These are phyloP conservation scores for Rehmannia glutinosa DNA, from an alignment of 257 asterid species.

Conservation along the genomic window DNA sequence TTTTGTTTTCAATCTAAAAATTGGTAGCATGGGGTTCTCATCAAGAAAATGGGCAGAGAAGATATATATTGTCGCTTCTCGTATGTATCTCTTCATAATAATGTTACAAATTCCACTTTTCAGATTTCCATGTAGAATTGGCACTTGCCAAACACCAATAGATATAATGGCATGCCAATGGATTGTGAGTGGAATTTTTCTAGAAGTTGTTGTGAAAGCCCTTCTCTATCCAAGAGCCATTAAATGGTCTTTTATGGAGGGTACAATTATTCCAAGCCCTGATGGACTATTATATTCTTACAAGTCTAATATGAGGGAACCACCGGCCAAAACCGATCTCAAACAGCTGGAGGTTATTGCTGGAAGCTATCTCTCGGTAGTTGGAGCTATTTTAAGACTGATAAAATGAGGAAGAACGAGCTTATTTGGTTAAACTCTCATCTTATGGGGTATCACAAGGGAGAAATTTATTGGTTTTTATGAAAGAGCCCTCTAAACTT, in stretches of 20 bases:
- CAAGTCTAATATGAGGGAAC: constrained; percentile 22
- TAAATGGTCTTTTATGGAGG: constrained; percentile 27
- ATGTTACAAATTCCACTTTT: constrained; percentile 66
- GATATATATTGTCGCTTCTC: constrained; percentile 41
- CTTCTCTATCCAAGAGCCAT: constrained; percentile 63
- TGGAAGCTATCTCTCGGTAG: constrained; percentile 61
- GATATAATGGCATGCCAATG: constrained; percentile 46
- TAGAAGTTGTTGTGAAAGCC: constrained; percentile 33
- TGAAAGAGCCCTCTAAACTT: constrained; percentile 16
- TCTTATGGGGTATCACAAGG: constrained; percentile 46
- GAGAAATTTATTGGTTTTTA: constrained; percentile 18
- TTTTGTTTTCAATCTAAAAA: too few species aligned
- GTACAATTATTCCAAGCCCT: constrained; percentile 32
- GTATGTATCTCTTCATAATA: constrained; percentile 42
- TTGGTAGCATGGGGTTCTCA: constrained; percentile 37
- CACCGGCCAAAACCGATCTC: constrained; percentile 30
- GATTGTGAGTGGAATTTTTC: constrained; percentile 35
- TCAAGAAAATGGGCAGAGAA: constrained; percentile 47
- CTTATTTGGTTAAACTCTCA: constrained; percentile 40
- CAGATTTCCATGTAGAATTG: constrained; percentile 57
- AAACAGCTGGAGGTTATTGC: constrained; percentile 62
- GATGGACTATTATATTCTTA: constrained; percentile 26
- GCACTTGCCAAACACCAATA: constrained; percentile 47
- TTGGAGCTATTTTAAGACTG: constrained; percentile 56
- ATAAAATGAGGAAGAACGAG: constrained; percentile 45